A percentile compares a stretch with the other conserved stretches of the same genome.
phyloP scores from a whole-genome alignment of 352 stramenopile genomes.

The Phytophthora litchii region DNA sequence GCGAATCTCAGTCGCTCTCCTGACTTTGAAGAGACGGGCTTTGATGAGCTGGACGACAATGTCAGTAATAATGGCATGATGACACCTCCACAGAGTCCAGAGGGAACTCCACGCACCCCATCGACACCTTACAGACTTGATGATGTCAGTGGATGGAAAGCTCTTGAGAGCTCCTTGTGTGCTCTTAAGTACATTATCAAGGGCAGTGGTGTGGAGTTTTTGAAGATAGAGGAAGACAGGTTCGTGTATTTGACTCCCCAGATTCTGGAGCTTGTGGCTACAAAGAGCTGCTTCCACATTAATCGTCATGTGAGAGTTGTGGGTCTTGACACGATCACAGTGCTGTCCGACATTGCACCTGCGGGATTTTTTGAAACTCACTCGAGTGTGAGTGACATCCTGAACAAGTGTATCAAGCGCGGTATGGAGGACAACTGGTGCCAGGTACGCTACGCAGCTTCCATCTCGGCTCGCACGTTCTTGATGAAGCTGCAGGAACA shows the following conservation, averaged over 20 bases:
- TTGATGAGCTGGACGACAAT: slow-evolving; percentile 82
- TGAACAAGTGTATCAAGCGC: slow-evolving; percentile 73
- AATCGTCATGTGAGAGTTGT: slow-evolving; percentile 95
- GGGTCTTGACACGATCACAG: slow-evolving; percentile 85
- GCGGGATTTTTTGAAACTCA: slow-evolving; percentile 50
- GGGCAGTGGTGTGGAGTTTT: slow-evolving; percentile 74
- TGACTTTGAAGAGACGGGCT: slow-evolving; percentile 80
- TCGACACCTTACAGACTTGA: slow-evolving; percentile 90
- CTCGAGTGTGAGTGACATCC: slow-evolving; percentile 42
- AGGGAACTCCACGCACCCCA: slow-evolving; percentile 67
- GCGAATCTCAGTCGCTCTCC: slow-evolving; percentile 76
- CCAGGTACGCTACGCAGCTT: slow-evolving; percentile 96
- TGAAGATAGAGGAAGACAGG: slow-evolving; percentile 28
- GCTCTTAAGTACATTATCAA: slow-evolving; percentile 88
- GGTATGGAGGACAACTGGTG: slow-evolving; percentile 97
- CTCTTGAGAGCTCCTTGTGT: slow-evolving; percentile 92
- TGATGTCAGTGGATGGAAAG: slow-evolving; percentile 97
- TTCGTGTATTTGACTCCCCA: slow-evolving; percentile 74
- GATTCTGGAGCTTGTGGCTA: slow-evolving; percentile 72
- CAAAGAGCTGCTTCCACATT: slow-evolving; percentile 90
- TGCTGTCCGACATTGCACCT: slow-evolving; percentile 54
- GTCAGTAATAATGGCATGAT: slow-evolving; percentile 82
- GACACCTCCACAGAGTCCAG: slow-evolving; percentile 64
- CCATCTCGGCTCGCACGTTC: slow-evolving; percentile 91
- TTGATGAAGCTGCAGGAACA: slow-evolving; percentile 74